Percentiles rank a stretch among this genome's conserved stretches.
Conservation (phyloP, 257 asterid genomes). For the Parsonsia alboflavescens region DNA sequence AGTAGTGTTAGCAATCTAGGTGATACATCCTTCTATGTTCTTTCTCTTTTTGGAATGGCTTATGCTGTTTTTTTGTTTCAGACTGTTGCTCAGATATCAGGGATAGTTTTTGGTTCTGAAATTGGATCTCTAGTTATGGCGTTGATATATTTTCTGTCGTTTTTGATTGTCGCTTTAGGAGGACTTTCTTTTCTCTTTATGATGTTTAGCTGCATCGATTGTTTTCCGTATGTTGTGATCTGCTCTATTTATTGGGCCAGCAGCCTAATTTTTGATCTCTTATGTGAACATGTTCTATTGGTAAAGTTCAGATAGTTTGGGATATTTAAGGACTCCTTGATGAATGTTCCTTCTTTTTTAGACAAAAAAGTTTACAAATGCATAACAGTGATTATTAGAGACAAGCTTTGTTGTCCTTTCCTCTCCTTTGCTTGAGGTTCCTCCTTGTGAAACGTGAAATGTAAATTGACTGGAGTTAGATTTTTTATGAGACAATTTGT, state of each 20-base stretch:
- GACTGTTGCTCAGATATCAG: slow-evolving; percentile 44
- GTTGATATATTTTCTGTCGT: slow-evolving; percentile 41
- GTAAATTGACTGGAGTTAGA: neutral
- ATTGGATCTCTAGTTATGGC: slow-evolving; percentile 32
- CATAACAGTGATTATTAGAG: neutral
- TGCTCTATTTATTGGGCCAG: neutral
- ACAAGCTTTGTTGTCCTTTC: neutral
- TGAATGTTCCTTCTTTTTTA: neutral
- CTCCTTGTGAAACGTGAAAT: neutral
- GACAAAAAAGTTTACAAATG: neutral
- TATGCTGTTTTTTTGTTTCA: slow-evolving; percentile 41
- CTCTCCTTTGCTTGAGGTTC: neutral
- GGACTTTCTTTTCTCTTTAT: slow-evolving; percentile 15
- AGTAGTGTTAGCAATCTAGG: slow-evolving; percentile 31
- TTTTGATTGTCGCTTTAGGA: slow-evolving; percentile 26
- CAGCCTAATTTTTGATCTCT: neutral
- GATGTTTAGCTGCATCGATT: neutral
- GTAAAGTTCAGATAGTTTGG: neutral
- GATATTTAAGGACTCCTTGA: neutral
- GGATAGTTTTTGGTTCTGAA: slow-evolving; percentile 24
- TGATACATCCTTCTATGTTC: slow-evolving; percentile 32
- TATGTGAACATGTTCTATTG: neutral
- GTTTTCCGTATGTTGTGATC: slow-evolving; percentile 7
- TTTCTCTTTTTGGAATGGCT: slow-evolving; percentile 30
- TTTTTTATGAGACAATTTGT: neutral